phyloP scores from a whole-genome alignment of 257 asterid genomes.

The Plantago elongata region DNA sequence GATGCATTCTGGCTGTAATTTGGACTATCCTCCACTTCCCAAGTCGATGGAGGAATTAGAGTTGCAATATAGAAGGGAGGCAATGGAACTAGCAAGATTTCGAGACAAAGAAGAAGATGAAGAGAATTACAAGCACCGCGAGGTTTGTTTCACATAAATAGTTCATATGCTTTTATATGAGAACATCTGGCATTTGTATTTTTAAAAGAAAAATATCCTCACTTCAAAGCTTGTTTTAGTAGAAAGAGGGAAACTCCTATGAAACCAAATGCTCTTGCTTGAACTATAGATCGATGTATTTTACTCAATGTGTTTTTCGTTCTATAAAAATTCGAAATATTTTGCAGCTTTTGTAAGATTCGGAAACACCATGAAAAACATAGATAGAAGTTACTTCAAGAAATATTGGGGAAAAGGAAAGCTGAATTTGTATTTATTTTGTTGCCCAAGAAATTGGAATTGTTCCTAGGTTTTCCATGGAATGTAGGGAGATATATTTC shows the following conservation, averaged over 20 bases:
- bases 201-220: neutral
- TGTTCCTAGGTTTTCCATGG: neutral
- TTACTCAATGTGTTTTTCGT: too few species aligned
- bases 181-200: too few species aligned
- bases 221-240: constrained; percentile 1
- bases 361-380: too few species aligned
- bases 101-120: constrained; percentile 97
- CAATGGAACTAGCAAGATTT: constrained; percentile 73
- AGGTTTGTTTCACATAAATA: constrained; percentile 43
- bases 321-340: too few species aligned
- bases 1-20: constrained; percentile 41
- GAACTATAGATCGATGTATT: too few species aligned
- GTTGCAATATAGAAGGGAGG: constrained; percentile 66
- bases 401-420: too few species aligned
- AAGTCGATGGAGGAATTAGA: constrained; percentile 74
- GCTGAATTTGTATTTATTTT: too few species aligned
- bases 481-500: neutral
- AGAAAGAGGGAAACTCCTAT: constrained; percentile 1
- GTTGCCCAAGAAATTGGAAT: too few species aligned
- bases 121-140: constrained; percentile 83
- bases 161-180: constrained; percentile 1
- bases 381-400: too few species aligned
- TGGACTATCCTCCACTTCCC: constrained; percentile 51
- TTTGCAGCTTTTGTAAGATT: too few species aligned
- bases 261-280: neutral